Conservation (phyloP, 75 land plant species). For the Pinus albicaulis region DNA sequence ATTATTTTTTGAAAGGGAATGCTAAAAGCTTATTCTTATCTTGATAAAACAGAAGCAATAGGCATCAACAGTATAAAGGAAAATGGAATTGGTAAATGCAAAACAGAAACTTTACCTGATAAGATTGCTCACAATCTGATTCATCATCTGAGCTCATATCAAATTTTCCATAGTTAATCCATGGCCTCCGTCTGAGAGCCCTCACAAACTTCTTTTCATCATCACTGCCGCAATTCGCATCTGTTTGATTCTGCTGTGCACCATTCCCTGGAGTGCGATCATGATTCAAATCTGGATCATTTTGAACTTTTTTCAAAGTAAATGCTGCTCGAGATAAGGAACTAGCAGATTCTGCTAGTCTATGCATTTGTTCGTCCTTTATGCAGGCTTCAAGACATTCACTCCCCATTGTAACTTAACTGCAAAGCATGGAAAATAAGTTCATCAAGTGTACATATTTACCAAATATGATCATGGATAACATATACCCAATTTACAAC, state of each 20-base stretch:
- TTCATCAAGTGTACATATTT: background rate
- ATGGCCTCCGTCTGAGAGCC: slow-evolving; percentile 33
- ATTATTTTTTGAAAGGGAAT: background rate
- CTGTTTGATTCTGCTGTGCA: slow-evolving; percentile 11
- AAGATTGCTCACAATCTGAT: slow-evolving; percentile 21
- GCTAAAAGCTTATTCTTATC: background rate
- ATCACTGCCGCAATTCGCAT: slow-evolving; percentile 15
- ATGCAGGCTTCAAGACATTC: slow-evolving; percentile 10
- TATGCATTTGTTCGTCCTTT: slow-evolving; percentile 3
- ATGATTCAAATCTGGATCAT: slow-evolving; percentile 1
- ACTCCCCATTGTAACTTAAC: slow-evolving; percentile 17
- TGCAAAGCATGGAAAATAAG: background rate
- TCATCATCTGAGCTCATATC: slow-evolving; percentile 59
- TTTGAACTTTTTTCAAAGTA: slow-evolving; percentile 34
- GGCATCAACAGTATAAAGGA: background rate
- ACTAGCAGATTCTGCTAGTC: slow-evolving; percentile 35
- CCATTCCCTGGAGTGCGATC: background rate
- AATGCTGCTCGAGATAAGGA: slow-evolving; percentile 40
- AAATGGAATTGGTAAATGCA: slow-evolving; percentile 15
- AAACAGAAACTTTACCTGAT: slow-evolving; percentile 9
- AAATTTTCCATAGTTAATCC: slow-evolving; percentile 36
- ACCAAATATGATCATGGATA: background rate
- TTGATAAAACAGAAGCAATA: background rate
- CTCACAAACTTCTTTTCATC: slow-evolving; percentile 25
- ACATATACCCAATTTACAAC: background rate